These are phyloP conservation scores for Penicillium odoratum DNA, from an alignment of 495 filamentous ascomycete genomes.

Conservation along the genomic window DNA sequence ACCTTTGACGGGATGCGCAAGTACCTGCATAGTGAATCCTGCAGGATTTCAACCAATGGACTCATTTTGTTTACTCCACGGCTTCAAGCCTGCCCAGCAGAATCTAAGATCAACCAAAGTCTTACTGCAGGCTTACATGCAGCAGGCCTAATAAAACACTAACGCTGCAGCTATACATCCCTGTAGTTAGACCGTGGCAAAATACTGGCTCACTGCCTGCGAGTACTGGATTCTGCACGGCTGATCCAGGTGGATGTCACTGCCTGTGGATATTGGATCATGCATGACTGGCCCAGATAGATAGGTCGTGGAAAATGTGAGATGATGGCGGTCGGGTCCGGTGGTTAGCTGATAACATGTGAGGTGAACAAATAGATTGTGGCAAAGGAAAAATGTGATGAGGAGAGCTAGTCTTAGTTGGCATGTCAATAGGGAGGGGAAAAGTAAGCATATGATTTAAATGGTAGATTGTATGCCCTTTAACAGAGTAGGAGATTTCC, in stretches of 20 bases:
- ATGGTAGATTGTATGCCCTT: neutral
- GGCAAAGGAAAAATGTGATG: neutral
- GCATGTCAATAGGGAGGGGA: neutral
- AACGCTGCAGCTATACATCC: neutral
- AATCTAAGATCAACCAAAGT: neutral
- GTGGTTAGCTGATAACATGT: neutral
- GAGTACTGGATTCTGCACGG: neutral
- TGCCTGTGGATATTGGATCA: neutral
- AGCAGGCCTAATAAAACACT: neutral
- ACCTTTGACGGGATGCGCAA: neutral
- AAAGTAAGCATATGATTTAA: neutral
- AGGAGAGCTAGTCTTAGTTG: neutral
- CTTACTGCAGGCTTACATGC: neutral
- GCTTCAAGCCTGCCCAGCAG: neutral
- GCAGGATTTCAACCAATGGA: neutral
- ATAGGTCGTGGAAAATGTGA: neutral
- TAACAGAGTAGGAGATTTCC: neutral
- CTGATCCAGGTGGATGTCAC: neutral
- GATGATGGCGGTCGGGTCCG: neutral
- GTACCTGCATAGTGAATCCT: neutral
- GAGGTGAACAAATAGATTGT: neutral
- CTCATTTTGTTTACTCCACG: neutral
- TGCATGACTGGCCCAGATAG: neutral
- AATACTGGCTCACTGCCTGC: neutral
- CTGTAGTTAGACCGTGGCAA: neutral